Evolutionary conservation across 345 rosid genomes (phyloP).

Genomic region (Eucalyptus pauciflora): DNA sequence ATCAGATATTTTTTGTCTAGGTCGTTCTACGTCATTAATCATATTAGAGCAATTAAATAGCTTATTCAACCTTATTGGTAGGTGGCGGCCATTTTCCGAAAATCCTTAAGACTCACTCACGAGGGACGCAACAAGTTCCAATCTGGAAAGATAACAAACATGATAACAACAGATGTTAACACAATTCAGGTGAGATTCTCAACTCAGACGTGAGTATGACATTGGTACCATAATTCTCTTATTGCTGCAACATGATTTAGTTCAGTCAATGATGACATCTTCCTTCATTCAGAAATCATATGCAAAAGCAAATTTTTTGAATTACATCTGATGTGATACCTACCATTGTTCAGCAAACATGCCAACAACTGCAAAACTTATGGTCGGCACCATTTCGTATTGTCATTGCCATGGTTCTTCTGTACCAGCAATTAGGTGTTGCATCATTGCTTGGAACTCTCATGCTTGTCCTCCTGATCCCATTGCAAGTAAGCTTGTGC

Average conservation of each 20-base stretch:
- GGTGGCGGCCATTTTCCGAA: slow-evolving; percentile 93
- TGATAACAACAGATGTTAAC: slow-evolving; percentile 91
- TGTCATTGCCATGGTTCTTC: slow-evolving; percentile 63
- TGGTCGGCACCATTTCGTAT: slow-evolving; percentile 99
- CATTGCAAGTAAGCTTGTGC: slow-evolving; percentile 47
- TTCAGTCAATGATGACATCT: not conserved
- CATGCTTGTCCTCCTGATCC: slow-evolving; percentile 68
- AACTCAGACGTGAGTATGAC: not conserved
- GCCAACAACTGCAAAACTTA: slow-evolving; percentile 74
- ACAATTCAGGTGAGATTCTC: slow-evolving; percentile 58
- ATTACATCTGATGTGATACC: not conserved
- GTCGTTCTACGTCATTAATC: not conserved
- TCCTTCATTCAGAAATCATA: not conserved
- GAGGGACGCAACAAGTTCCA: slow-evolving; percentile 73
- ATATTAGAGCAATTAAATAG: not conserved
- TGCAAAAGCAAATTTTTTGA: not conserved
- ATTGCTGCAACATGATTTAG: not conserved
- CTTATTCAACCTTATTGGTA: not conserved
- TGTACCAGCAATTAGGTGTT: slow-evolving; percentile 76
- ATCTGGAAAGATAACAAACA: slow-evolving; percentile 86
- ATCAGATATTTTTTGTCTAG: not conserved
- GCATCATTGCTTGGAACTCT: slow-evolving; percentile 83
- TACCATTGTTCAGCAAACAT: slow-evolving; percentile 47
- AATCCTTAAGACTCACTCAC: slow-evolving; percentile 73
- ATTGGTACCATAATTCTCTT: not conserved